Evolutionary conservation across 202 grass and related monocot genomes (phyloP), one percentile per base, ranked within the genome.

Genomic region (Zoysia matrella): DNA sequence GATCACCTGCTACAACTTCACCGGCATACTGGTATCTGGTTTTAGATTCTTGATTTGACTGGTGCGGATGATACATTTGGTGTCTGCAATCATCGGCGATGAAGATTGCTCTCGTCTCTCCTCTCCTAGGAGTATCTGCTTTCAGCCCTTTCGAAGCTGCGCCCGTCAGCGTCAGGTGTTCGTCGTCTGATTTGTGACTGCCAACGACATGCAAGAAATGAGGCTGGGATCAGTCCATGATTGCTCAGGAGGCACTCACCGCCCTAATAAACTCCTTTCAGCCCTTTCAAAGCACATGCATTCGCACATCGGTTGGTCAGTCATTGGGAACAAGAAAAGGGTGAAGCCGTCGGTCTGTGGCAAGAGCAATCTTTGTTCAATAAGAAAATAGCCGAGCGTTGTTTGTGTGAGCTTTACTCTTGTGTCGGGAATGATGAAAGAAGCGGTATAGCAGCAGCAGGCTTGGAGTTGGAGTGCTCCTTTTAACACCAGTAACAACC

Each of bases 401-500:
- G 65, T 88, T 48, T 65, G 65, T 88, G 61, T 89, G 80, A 86
- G 88, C 83, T 90, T 49, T 78, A 67, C 82, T 83, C 72, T 74
- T 58, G 15, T 58, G 49, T 51, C 82, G 62, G 76, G 47, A 76
- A 41, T 66, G 60, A 57, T 36, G 30, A 15, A 47, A 4, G 46
- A 47, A 47, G 46, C 6, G 46, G 46, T 47, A 47, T 3, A 3
- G 56, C 9, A 62, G 18, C 56, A 79, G 67, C 67, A 65, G 45
- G 49, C 57, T 81, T 81, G 87, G 82, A 86, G 79, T 65, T 75
- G 88, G 79, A 90, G 74, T 86, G 83, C 84, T 90, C 75, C 84
- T 90, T 90, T 90, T 86, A 86, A 90, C 83, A 83, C 88, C 80
- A 79, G 78, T 78, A 79, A 75, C 63, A 78, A 67, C 81, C 79